Base-by-base conservation (phyloP, 331 rosid species). In the Rhamnella rubrinervis region DNA sequence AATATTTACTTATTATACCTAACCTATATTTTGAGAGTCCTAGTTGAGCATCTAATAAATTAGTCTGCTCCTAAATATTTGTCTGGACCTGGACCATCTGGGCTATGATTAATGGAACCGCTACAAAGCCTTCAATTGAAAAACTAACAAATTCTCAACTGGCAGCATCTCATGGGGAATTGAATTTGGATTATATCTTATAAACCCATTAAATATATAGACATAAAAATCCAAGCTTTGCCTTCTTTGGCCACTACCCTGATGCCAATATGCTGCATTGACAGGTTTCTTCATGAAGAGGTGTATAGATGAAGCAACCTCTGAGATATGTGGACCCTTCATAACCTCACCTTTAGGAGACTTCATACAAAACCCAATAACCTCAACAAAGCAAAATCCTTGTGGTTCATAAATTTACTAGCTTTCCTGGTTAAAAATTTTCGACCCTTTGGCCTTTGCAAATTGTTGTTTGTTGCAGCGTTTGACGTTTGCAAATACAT, bases 381-480 rank as follows among this genome's bases (percentile, higher is more conserved):
- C 60, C 16, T 21, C 71, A 35, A 52, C 18, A n/a, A 66, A 66
- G 51, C 11, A 19, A 66, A 53, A 52, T 11, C 31, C 21, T 20
- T 1, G 51, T 21, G 57, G 56, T 46, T 64, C 64, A 55, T 53
- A 35, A 63, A 57, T 68, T 55, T 23, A 44, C 49, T 53, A 55
- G 40, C 62, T 21, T 68, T 68, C 62, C 23, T 31, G 9, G 23
- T 38, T 39, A 53, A 57, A 55, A 37, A 11, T 56, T 52, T 56
- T 68, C 56, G 64, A 68, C 63, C 55, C 38, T 8, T 12, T 40
- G 23, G 0, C 47, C 55, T 58, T 55, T 56, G 53, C 47, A 53
- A 52, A 21, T 68, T 68, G 73, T 40, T 68, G 62, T 37, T 68
- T 51, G 53, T 67, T 38, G 28, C 60, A 19, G 38, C 38, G 51